Percentiles rank a stretch among this genome's conserved stretches.
phyloP scores from a whole-genome alignment of 2,329 filamentous ascomycete genomes.

The Colletotrichum lindemuthianum region DNA sequence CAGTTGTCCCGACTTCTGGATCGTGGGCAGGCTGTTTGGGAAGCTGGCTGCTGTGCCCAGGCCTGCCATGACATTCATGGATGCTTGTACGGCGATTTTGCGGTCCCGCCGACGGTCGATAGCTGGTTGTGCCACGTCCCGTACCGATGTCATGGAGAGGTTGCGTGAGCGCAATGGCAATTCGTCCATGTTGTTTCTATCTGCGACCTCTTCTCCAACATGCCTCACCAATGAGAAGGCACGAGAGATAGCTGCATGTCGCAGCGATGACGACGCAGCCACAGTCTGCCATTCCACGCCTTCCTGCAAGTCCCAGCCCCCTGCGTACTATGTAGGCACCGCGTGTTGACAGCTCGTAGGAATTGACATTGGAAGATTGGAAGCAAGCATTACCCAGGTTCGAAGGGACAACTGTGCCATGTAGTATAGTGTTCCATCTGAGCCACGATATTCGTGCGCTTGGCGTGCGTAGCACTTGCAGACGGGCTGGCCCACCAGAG shows the following conservation, averaged over 20 bases:
- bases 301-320: constrained; percentile 10
- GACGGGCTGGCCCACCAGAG: background rate
- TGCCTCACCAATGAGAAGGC: constrained; percentile 19
- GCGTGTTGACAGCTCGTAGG: background rate
- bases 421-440: background rate
- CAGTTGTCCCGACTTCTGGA: background rate
- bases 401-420: background rate
- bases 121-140: background rate
- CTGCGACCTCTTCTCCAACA: constrained; percentile 12
- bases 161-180: constrained; percentile 12
- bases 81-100: too few species aligned
- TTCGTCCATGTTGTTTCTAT: constrained; percentile 5
- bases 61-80: too few species aligned
- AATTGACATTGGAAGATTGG: too few species aligned
- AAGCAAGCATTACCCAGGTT: too few species aligned
- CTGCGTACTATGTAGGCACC: background rate
- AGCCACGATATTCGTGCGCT: constrained; percentile 28
- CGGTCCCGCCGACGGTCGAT: background rate
- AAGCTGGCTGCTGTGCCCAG: too few species aligned
- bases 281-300: constrained; percentile 11
- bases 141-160: constrained; percentile 1
- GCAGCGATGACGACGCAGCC: constrained; percentile 31
- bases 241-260: constrained; percentile 12
- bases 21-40: too few species aligned
- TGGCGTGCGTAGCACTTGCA: constrained; percentile 26